Evolutionary conservation across 306 rosid genomes (phyloP).

Genomic region (Acacia crassicarpa): DNA sequence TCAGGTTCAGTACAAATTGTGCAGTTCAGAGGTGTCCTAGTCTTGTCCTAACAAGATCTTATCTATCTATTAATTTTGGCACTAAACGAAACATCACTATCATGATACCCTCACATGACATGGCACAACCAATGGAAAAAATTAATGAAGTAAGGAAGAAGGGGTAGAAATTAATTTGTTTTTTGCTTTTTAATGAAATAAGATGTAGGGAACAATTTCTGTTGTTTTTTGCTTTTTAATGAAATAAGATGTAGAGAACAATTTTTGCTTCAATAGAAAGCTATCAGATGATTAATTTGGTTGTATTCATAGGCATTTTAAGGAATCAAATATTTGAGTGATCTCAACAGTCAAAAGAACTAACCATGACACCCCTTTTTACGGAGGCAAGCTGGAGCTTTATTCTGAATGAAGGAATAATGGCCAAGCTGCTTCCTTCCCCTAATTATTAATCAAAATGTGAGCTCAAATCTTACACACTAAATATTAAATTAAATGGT

Average conservation of each 20-base stretch:
- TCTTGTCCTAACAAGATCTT: too few relatives aligned
- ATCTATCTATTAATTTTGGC: neutral
- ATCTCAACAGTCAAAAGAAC: neutral
- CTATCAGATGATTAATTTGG: neutral
- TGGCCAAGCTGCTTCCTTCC: neutral
- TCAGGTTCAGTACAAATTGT: too few relatives aligned
- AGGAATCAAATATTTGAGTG: neutral
- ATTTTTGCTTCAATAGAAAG: neutral
- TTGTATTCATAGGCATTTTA: neutral
- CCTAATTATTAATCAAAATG: neutral
- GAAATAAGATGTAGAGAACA: neutral
- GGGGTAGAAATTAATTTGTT: too few relatives aligned
- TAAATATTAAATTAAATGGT: neutral
- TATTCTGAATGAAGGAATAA: neutral
- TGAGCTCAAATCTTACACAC: neutral
- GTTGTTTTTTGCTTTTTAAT: neutral
- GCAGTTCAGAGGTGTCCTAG: too few relatives aligned
- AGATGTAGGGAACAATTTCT: neutral
- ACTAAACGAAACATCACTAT: neutral
- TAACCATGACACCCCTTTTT: neutral
- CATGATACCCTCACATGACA: neutral
- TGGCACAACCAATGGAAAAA: neutral
- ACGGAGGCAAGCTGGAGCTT: neutral
- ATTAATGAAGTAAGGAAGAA: too few relatives aligned
- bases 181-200: too few relatives aligned